A percentile compares a stretch with the other conserved stretches of the same genome.
Evolutionary conservation across 129 eudicot species (phyloP).

Genomic region (Escallonia rubra): DNA sequence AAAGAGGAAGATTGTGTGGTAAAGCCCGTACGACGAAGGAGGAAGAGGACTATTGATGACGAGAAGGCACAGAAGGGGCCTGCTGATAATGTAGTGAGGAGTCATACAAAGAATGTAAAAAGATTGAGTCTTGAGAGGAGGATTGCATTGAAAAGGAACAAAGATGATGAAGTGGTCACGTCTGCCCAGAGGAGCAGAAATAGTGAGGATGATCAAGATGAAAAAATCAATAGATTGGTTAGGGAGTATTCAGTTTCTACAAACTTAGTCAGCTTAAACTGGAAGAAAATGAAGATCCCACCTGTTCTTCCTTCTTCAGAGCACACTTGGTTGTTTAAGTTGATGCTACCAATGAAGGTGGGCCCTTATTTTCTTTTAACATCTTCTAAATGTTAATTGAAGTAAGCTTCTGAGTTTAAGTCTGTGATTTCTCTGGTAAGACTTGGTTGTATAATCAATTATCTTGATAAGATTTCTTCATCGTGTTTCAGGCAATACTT

Average conservation of each 20-base stretch:
- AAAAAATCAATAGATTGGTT: slow-evolving; percentile 58
- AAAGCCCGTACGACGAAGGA: slow-evolving; percentile 37
- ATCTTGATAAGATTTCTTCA: slow-evolving; percentile 2
- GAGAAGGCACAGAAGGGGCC: slow-evolving; percentile 22
- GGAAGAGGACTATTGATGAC: slow-evolving; percentile 43
- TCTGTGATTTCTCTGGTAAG: not conserved
- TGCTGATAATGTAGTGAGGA: slow-evolving; percentile 47
- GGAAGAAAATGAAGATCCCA: slow-evolving; percentile 99
- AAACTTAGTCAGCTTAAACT: slow-evolving; percentile 66
- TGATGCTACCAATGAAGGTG: slow-evolving; percentile 93
- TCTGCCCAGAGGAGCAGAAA: slow-evolving; percentile 34
- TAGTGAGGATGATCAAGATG: slow-evolving; percentile 41
- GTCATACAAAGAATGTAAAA: slow-evolving; percentile 33
- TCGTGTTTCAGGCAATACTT: slow-evolving; percentile 50
- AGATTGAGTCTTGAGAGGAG: slow-evolving; percentile 84
- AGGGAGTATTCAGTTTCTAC: slow-evolving; percentile 65
- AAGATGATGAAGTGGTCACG: slow-evolving; percentile 35
- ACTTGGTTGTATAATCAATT: not conserved
- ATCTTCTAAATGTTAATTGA: too few relatives aligned
- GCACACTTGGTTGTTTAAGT: slow-evolving; percentile 70
- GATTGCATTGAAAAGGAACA: slow-evolving; percentile 53
- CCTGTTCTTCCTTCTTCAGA: slow-evolving; percentile 94
- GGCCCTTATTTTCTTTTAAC: not conserved
- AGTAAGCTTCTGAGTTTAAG: too few relatives aligned
- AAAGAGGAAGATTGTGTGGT: slow-evolving; percentile 30